Conservation (phyloP, 371 early-diverging fungal species). For the Mucor saturninus region DNA sequence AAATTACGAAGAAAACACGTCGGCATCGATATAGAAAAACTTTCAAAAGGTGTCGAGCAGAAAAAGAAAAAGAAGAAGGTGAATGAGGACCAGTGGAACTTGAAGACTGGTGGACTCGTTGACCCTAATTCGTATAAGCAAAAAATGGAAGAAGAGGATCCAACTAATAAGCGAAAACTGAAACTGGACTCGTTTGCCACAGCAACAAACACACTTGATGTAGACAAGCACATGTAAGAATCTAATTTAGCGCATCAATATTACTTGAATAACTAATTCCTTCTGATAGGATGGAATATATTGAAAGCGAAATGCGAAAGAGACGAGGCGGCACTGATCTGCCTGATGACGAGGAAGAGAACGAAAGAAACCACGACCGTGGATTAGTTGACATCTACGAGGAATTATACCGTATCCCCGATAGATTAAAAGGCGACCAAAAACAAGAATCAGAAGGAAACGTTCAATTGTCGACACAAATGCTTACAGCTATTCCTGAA, state of each 20-base stretch:
- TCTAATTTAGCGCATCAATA: not conserved
- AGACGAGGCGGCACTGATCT: slow-evolving; percentile 24
- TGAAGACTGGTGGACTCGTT: slow-evolving; percentile 58
- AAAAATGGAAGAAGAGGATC: slow-evolving; percentile 29
- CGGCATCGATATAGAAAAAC: slow-evolving; percentile 64
- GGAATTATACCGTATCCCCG: slow-evolving; percentile 74
- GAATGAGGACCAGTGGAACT: slow-evolving; percentile 53
- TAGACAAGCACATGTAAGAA: slow-evolving; percentile 81
- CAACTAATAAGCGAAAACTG: slow-evolving; percentile 22
- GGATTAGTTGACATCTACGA: slow-evolving; percentile 54
- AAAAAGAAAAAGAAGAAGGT: slow-evolving; percentile 53
- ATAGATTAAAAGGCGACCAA: slow-evolving; percentile 64
- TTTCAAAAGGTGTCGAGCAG: slow-evolving; percentile 62
- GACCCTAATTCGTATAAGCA: slow-evolving; percentile 45
- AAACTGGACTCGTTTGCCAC: slow-evolving; percentile 78
- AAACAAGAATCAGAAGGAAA: slow-evolving; percentile 80
- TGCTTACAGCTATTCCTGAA: slow-evolving; percentile 94
- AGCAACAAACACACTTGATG: slow-evolving; percentile 84
- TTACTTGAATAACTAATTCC: not conserved
- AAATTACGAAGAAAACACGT: slow-evolving; percentile 61
- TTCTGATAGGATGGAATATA: slow-evolving; percentile 72
- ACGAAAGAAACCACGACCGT: slow-evolving; percentile 26
- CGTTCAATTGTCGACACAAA: slow-evolving; percentile 84
- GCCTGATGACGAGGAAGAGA: slow-evolving; percentile 35
- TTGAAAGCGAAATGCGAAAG: slow-evolving; percentile 32